A percentile compares a stretch with the other conserved stretches of the same genome.
Evolutionary conservation across 225 moss, liverwort and hornwort genomes (phyloP).

Genomic region (Sphagnum contortum): DNA sequence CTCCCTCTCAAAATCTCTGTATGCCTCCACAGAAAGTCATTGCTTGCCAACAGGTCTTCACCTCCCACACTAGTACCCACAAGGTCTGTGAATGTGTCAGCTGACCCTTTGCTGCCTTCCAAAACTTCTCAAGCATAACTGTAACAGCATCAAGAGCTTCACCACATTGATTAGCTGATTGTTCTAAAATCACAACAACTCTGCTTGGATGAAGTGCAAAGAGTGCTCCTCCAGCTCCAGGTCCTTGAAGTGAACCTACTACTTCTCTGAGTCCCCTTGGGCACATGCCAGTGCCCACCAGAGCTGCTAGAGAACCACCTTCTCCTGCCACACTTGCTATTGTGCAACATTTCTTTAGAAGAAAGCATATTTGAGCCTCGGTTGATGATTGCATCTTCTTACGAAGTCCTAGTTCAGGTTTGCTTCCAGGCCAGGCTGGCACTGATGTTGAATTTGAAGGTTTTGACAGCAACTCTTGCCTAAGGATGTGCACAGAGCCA

Average conservation of each 20-base stretch:
- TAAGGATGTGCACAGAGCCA: conserved; percentile 20
- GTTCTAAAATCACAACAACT: conserved; percentile 72
- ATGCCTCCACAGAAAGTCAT: conserved; percentile 84
- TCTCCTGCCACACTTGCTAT: conserved; percentile 78
- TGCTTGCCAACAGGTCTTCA: conserved; percentile 74
- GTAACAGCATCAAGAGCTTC: conserved; percentile 70
- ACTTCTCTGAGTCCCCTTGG: conserved; percentile 62
- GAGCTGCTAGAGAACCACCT: conserved; percentile 58
- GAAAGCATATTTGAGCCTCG: conserved; percentile 75
- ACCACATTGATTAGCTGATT: conserved; percentile 47
- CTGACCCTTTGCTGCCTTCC: conserved; percentile 27
- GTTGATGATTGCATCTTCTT: conserved; percentile 71
- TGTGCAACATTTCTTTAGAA: conserved; percentile 88
- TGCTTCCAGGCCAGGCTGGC: conserved; percentile 43
- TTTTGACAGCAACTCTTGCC: conserved; percentile 22
- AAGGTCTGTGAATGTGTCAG: conserved; percentile 37
- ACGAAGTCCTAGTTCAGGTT: conserved; percentile 62
- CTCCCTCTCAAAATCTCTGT: conserved; percentile 82
- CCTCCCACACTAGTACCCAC: conserved; percentile 28
- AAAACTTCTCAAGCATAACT: conserved; percentile 54
- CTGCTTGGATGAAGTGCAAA: conserved; percentile 90
- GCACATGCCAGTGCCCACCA: conserved; percentile 46
- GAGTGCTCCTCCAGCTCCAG: conserved; percentile 70
- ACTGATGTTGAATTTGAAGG: conserved; percentile 28
- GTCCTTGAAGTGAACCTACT: conserved; percentile 58